Evolutionary conservation across 2,329 filamentous ascomycete genomes (phyloP), one percentile per base, ranked within the genome.

Genomic region (Penicillium sp.): DNA sequence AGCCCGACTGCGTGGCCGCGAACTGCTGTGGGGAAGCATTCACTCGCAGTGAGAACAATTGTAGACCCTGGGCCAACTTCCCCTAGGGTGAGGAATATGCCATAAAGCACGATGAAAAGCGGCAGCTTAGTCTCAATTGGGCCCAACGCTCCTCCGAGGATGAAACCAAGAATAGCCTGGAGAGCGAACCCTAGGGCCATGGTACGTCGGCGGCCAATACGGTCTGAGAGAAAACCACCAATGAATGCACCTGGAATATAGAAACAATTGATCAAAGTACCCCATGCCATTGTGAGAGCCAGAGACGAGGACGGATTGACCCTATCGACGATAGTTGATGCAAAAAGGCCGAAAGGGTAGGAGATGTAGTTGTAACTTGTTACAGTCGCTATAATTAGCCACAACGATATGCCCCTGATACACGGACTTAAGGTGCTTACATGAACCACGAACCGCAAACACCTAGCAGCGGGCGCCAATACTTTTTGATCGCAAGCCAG

Each of bases 271-370:
- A 83, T 77, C 0, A 82, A 70, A 0, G 76, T 74, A 5, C 80
- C 79, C 72, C 76, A 79, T 8, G 78, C 78, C 24, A 82, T 71
- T 72, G 70, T 71, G 14, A 69, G 61, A 5, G 69, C 62, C 1
- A 81, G 65, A 6, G 74, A 78, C 14, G 78, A 73, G 31, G 71
- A 71, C 0, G 76, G 66, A 42, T 80, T 79, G 27, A 78, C 70
- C n/a, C 74, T 71, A 3, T 70, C 70, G 48, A 83, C 77, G 55
- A 84, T 84, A 13, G 81, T 82, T 0, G 80, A 80, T 59, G 78
- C 79, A 66, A 84, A 84, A 19, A 85, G 77, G 2, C 81, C 81
- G 58, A 84, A 84, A 0, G 82, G 82, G 56, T 82, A 81, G 0
- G 80, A 78, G 46, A 85, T 79, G 65, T 79, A 85, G 63, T 86